Percentiles rank a stretch among this genome's conserved stretches.
phyloP scores from a whole-genome alignment of 2,329 filamentous ascomycete species.

The Penicillium polonicum region DNA sequence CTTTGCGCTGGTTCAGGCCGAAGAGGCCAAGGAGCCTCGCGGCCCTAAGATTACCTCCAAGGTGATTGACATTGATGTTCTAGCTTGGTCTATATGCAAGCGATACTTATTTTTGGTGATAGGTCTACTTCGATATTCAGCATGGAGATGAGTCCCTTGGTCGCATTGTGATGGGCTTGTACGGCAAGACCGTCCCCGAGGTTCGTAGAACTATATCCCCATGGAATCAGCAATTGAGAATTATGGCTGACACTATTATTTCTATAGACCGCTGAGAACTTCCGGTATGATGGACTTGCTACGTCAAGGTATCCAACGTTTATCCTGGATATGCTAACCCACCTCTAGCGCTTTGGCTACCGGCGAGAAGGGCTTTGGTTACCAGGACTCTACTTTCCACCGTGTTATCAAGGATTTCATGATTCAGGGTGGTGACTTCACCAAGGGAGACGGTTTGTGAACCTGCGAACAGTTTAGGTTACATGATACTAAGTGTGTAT shows the following conservation, averaged over 20 bases:
- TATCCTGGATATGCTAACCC: conserved; percentile 10
- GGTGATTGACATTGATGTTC: conserved; percentile 46
- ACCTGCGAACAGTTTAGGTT: not conserved
- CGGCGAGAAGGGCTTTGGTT: conserved; percentile 66
- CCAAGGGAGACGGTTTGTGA: conserved; percentile 55
- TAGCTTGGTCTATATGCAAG: not conserved
- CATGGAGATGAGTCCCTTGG: conserved; percentile 63
- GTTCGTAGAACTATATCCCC: conserved; percentile 35
- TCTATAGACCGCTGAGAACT: conserved; percentile 62
- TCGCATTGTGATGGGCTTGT: conserved; percentile 62
- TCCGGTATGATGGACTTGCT: conserved; percentile 47
- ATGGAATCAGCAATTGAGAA: conserved; percentile 2
- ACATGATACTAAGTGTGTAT: conserved; percentile 10
- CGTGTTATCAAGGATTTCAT: conserved; percentile 70
- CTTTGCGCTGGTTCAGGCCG: conserved; percentile 68
- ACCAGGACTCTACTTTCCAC: conserved; percentile 66
- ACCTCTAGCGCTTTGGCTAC: conserved; percentile 56
- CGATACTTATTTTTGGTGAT: conserved; percentile 13
- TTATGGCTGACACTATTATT: conserved; percentile 15
- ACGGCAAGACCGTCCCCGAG: conserved; percentile 67
- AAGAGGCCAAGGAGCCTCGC: conserved; percentile 58
- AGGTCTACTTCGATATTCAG: conserved; percentile 66
- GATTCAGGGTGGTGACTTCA: conserved; percentile 70
- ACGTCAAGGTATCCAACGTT: not conserved
- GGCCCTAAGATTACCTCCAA: conserved; percentile 95